A percentile compares a stretch with the other conserved stretches of the same genome.
Conservation (phyloP, 805 yeast genomes). For the Helenozyma baotianmanensis region DNA sequence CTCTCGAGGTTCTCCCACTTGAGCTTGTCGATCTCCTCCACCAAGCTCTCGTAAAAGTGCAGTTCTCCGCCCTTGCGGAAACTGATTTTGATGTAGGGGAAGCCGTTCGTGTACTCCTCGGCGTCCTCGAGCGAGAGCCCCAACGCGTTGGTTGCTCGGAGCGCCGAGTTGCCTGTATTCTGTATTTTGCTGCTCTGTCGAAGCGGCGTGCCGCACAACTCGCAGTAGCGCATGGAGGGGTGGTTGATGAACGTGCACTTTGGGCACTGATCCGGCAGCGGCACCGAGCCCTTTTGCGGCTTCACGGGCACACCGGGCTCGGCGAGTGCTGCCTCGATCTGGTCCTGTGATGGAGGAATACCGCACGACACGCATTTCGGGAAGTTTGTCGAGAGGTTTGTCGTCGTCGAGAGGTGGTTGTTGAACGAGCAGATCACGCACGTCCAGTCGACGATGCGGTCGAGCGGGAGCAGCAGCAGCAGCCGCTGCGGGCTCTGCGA, state of each 20-base stretch:
- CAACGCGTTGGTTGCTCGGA: conserved; percentile 11
- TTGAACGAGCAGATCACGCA: conserved; percentile 87
- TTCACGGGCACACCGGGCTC: not conserved
- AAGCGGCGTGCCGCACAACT: conserved; percentile 67
- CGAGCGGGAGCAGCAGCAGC: not conserved
- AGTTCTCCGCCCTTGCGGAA: conserved; percentile 70
- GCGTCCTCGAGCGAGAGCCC: conserved; percentile 25
- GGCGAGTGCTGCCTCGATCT: conserved; percentile 2
- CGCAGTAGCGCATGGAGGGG: conserved; percentile 72
- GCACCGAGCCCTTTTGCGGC: conserved; percentile 16
- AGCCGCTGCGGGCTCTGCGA: not conserved
- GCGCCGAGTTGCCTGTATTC: not conserved
- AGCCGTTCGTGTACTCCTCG: conserved; percentile 30
- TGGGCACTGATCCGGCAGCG: conserved; percentile 39
- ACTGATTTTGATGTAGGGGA: conserved; percentile 57
- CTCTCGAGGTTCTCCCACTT: conserved; percentile 44
- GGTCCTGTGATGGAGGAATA: conserved; percentile 18
- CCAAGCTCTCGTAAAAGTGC: conserved; percentile 43
- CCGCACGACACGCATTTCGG: conserved; percentile 41
- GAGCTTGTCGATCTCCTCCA: conserved; percentile 39
- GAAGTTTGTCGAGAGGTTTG: conserved; percentile 16
- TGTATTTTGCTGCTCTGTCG: conserved; percentile 3
- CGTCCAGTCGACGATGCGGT: conserved; percentile 51
- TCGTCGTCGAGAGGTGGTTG: conserved; percentile 33
- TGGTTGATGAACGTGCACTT: conserved; percentile 81